phyloP scores from a whole-genome alignment of 2,329 filamentous ascomycete species.

The Aspergillus ruber region DNA sequence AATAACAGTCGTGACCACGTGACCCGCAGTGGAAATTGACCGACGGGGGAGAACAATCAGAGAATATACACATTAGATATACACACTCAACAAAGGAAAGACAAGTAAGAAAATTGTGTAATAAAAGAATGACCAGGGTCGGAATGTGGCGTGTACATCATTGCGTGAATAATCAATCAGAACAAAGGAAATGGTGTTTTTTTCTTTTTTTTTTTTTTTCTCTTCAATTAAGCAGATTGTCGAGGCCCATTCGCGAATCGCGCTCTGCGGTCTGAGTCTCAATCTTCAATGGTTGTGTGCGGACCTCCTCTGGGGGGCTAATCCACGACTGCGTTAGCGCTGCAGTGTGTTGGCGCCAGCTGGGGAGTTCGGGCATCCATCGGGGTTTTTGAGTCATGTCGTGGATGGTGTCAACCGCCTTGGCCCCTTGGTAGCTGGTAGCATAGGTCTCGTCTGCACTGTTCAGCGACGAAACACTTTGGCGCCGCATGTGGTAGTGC shows the following conservation, averaged over 20 bases:
- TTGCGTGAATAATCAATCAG: constrained; percentile 10
- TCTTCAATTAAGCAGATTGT: constrained; percentile 32
- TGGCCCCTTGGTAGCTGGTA: constrained; percentile 12
- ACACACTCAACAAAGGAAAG: constrained; percentile 13
- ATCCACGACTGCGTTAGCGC: constrained; percentile 20
- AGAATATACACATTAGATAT: constrained; percentile 13
- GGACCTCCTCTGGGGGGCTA: constrained; percentile 8
- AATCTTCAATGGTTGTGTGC: constrained; percentile 9
- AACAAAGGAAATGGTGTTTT: constrained; percentile 15
- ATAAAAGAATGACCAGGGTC: constrained; percentile 12
- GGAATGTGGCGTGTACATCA: constrained; percentile 10
- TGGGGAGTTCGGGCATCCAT: constrained; percentile 23
- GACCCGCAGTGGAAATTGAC: constrained; percentile 9
- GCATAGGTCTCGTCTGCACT: constrained; percentile 17
- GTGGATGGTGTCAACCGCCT: constrained; percentile 17
- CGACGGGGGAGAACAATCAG: not conserved
- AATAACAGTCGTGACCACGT: constrained; percentile 7
- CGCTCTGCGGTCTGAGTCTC: constrained; percentile 16
- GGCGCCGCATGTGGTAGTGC: constrained; percentile 28
- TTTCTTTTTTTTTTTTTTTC: constrained; percentile 10
- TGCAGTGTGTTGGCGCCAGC: constrained; percentile 23
- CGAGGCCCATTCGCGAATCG: constrained; percentile 36
- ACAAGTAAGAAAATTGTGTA: not conserved
- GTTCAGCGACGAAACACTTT: constrained; percentile 21
- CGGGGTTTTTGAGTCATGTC: constrained; percentile 20